Evolutionary conservation across 2,329 filamentous ascomycete species (phyloP).

Genomic region (Nemania bipapillata): DNA sequence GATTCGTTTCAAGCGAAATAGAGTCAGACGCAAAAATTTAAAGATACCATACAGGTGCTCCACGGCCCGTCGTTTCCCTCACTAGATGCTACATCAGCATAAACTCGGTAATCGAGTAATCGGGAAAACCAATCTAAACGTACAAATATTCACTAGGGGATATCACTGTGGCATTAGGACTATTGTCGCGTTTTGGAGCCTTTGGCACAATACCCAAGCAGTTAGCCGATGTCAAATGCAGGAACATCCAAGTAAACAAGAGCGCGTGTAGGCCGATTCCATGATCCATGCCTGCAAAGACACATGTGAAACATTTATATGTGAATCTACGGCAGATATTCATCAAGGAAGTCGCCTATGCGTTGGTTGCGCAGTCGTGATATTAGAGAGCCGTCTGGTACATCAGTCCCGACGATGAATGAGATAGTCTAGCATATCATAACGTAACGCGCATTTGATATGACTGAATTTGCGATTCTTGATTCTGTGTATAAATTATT

Average conservation of each 20-base stretch:
- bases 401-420: neutral
- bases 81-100: slow-evolving; percentile 41
- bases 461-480: neutral
- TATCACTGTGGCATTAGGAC: slow-evolving; percentile 45
- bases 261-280: slow-evolving; percentile 27
- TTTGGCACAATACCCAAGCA: slow-evolving; percentile 10
- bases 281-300: slow-evolving; percentile 38
- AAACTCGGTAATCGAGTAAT: neutral
- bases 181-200: slow-evolving; percentile 6
- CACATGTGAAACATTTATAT: neutral
- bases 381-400: neutral
- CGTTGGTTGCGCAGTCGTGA: neutral
- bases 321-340: neutral
- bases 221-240: slow-evolving; percentile 29
- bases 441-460: neutral
- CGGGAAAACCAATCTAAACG: slow-evolving; percentile 24
- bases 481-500: neutral
- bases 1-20: neutral
- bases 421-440: neutral
- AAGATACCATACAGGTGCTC: slow-evolving; percentile 49
- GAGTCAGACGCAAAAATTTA: neutral
- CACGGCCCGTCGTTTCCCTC: slow-evolving; percentile 57
- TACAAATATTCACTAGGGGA: slow-evolving; percentile 55
- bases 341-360: neutral
- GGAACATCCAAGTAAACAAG: slow-evolving; percentile 23